Percentiles rank a stretch among this genome's conserved stretches.
phyloP scores from a whole-genome alignment of 495 filamentous ascomycete genomes.

The Penicillium lagena region DNA sequence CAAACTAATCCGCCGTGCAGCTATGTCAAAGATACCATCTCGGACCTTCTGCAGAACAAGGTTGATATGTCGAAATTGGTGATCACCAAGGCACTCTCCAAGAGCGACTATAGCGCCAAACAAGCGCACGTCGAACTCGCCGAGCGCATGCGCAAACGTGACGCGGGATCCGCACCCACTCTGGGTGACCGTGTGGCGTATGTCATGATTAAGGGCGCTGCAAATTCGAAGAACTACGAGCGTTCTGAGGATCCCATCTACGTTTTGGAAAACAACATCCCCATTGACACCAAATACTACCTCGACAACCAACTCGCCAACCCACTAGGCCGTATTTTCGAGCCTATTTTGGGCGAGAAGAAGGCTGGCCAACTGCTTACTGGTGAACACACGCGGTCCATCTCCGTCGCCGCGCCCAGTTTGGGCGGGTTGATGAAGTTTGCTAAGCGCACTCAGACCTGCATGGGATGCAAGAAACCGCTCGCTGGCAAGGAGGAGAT shows the following conservation, averaged over 20 bases:
- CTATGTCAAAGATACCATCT: slow-evolving; percentile 93
- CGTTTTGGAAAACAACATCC: slow-evolving; percentile 95
- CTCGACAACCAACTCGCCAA: slow-evolving; percentile 97
- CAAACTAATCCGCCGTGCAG: slow-evolving; percentile 38
- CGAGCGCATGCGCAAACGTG: slow-evolving; percentile 90
- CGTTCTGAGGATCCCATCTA: slow-evolving; percentile 93
- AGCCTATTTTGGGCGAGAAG: slow-evolving; percentile 89
- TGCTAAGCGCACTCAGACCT: slow-evolving; percentile 92
- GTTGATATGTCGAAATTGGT: slow-evolving; percentile 98
- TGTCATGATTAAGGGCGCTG: slow-evolving; percentile 90
- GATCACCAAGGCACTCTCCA: slow-evolving; percentile 94
- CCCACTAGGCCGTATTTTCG: slow-evolving; percentile 90
- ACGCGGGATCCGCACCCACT: slow-evolving; percentile 88
- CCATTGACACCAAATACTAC: slow-evolving; percentile 98
- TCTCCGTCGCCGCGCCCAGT: slow-evolving; percentile 82
- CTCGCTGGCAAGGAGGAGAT: slow-evolving; percentile 70
- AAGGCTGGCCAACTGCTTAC: slow-evolving; percentile 76
- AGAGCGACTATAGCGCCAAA: slow-evolving; percentile 74
- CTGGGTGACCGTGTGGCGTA: slow-evolving; percentile 97
- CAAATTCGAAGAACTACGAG: slow-evolving; percentile 88
- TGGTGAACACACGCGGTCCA: slow-evolving; percentile 87
- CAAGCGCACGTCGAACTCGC: slow-evolving; percentile 95
- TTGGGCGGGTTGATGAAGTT: slow-evolving; percentile 98
- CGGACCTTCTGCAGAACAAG: slow-evolving; percentile 93
- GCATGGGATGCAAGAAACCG: slow-evolving; percentile 98